These are phyloP conservation scores for Ceratocystis diversiconidia DNA, from an alignment of 2,329 filamentous ascomycete genomes.

Conservation along the genomic window DNA sequence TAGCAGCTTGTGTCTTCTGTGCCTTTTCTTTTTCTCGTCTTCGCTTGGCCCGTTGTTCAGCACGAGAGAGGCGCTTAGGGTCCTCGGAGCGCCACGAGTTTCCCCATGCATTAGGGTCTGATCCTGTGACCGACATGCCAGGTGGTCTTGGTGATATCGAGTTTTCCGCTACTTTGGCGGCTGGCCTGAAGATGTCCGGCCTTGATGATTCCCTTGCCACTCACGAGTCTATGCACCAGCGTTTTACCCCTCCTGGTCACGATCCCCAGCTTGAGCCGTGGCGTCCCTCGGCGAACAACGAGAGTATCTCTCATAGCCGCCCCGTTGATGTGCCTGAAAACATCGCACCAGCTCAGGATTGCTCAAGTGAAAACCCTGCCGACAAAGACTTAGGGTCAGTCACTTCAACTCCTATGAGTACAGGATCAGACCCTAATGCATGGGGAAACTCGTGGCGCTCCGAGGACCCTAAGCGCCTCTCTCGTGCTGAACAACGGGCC, in stretches of 20 bases:
- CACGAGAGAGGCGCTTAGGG: not conserved
- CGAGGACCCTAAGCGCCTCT: not conserved
- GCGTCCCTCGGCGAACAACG: not conserved
- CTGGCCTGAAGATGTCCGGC: constrained; percentile 7
- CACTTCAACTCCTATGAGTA: constrained; percentile 1
- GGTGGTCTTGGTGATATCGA: constrained; percentile 11
- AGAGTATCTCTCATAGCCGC: not conserved
- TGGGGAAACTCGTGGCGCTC: constrained; percentile 11
- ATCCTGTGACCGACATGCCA: not conserved
- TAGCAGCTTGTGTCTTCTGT: not conserved
- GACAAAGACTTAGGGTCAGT: not conserved
- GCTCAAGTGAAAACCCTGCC: constrained; percentile 15
- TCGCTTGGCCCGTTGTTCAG: constrained; percentile 1
- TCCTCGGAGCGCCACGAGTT: constrained; percentile 10
- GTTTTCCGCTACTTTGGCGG: constrained; percentile 11
- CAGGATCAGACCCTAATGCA: not conserved
- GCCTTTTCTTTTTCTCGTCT: constrained; percentile 7
- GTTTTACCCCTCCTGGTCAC: constrained; percentile 6
- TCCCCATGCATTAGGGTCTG: not conserved
- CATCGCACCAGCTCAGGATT: not conserved
- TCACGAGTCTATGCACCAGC: constrained; percentile 7
- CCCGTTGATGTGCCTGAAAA: not conserved
- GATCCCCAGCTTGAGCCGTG: constrained; percentile 7
- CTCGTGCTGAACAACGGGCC: constrained; percentile 1
- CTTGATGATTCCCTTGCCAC: not conserved